Evolutionary conservation across 139 green algal genomes (phyloP).

Genomic region (Chlamydomonas incerta): DNA sequence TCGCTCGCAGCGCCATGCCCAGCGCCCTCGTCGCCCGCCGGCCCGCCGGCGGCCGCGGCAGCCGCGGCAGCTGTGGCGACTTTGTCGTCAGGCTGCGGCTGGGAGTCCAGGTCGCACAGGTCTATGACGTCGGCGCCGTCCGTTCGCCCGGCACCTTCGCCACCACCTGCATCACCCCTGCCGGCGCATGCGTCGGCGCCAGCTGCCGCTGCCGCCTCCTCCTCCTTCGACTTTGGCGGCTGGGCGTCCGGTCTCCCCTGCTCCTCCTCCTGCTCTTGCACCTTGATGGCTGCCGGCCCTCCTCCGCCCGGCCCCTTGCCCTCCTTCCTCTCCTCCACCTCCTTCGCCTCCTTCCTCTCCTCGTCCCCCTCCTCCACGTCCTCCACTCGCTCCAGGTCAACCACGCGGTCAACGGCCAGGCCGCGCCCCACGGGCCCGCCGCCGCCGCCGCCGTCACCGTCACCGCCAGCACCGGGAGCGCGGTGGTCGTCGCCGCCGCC

Average conservation of each 20-base stretch:
- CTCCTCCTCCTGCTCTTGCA: no score
- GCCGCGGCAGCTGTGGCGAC: neutral
- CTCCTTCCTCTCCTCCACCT: no score
- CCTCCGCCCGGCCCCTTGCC: neutral
- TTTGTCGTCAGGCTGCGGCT: neutral
- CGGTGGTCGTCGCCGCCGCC: neutral
- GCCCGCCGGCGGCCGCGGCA: no score
- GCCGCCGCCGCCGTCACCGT: slow-evolving; percentile 11
- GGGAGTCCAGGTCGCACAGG: neutral
- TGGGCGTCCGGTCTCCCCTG: neutral
- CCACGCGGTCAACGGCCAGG: slow-evolving; percentile 52
- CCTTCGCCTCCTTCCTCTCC: neutral
- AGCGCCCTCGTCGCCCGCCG: no score
- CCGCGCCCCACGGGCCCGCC: slow-evolving; percentile 34
- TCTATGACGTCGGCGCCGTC: neutral
- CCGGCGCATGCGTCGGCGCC: neutral
- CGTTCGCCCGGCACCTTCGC: neutral
- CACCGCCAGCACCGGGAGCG: slow-evolving; percentile 4
- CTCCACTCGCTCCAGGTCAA: slow-evolving; percentile 32
- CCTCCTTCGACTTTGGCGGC: neutral
- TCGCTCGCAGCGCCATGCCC: no score
- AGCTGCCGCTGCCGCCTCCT: neutral
- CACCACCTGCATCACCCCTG: neutral
- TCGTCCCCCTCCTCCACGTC: neutral
- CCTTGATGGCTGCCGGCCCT: no score